Percentiles rank a stretch among this genome's conserved stretches.
Evolutionary conservation across 805 yeast genomes (phyloP).

Genomic region (Wickerhamiella nectarea): DNA sequence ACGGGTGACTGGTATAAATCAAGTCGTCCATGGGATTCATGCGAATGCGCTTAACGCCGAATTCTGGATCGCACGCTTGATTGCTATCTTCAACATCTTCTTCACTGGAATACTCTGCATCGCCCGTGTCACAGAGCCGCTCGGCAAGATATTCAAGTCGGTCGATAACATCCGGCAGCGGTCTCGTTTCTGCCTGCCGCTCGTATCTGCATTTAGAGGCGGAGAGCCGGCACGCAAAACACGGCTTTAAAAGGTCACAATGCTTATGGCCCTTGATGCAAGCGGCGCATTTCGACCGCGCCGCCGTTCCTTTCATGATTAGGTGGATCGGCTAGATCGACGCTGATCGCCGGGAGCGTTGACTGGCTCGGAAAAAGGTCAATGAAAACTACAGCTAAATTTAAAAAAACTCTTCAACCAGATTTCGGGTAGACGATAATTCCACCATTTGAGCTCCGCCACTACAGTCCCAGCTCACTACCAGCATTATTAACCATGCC

Average conservation of each 20-base stretch:
- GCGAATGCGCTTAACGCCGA: not conserved
- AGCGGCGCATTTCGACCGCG: not conserved
- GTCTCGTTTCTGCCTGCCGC: constrained; percentile 1
- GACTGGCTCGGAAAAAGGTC: too few relatives aligned
- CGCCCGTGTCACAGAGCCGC: not conserved
- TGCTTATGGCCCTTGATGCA: not conserved
- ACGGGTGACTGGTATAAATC: not conserved
- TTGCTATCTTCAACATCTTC: not conserved
- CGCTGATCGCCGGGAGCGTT: too few relatives aligned
- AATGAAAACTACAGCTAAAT: too few relatives aligned
- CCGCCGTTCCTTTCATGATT: not conserved
- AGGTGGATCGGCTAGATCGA: not conserved
- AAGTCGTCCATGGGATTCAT: constrained; percentile 5
- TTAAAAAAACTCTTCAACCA: too few relatives aligned
- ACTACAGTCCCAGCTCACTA: not conserved
- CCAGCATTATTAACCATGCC: constrained; percentile 16
- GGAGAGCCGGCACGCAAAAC: not conserved
- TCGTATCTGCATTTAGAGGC: not conserved
- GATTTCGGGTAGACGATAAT: too few relatives aligned
- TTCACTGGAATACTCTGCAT: not conserved
- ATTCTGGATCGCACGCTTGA: constrained; percentile 1
- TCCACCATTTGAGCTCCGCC: too few relatives aligned
- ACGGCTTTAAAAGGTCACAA: constrained; percentile 1
- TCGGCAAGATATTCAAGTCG: constrained; percentile 3
- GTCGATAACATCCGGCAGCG: constrained; percentile 2